Evolutionary conservation across 2,329 filamentous ascomycete genomes (phyloP).

Genomic region (Bipolaris bicolor): DNA sequence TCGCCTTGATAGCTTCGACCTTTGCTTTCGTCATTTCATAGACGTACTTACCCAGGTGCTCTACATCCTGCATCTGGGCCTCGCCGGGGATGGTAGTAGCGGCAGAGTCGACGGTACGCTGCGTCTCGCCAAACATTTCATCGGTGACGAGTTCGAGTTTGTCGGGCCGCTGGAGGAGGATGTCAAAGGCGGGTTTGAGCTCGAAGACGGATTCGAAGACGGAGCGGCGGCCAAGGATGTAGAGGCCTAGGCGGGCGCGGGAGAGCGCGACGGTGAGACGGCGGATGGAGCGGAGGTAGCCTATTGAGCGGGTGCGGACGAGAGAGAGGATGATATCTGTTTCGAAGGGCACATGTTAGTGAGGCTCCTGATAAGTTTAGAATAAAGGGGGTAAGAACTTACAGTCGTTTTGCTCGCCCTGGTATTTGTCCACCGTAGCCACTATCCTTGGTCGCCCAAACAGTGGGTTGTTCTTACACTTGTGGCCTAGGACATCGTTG

Average conservation of each 20-base stretch:
- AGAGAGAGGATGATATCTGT: constrained; percentile 91
- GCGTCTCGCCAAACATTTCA: constrained; percentile 77
- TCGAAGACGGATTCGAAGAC: constrained; percentile 91
- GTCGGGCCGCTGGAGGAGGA: constrained; percentile 77
- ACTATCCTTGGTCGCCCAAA: constrained; percentile 91
- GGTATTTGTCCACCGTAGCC: constrained; percentile 97
- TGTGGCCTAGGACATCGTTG: constrained; percentile 80
- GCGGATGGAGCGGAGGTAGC: constrained; percentile 91
- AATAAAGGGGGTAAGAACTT: constrained; percentile 53
- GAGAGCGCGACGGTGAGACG: constrained; percentile 94
- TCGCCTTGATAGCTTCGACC: constrained; percentile 62
- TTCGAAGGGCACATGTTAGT: constrained; percentile 9
- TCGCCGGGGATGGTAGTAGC: constrained; percentile 48
- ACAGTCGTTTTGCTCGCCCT: constrained; percentile 99
- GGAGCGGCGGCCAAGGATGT: constrained; percentile 84
- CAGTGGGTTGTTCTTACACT: constrained; percentile 80
- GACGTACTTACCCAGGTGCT: constrained; percentile 95
- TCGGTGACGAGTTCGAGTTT: constrained; percentile 81
- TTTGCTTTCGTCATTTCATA: constrained; percentile 90
- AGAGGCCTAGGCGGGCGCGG: constrained; percentile 87
- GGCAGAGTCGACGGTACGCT: constrained; percentile 50
- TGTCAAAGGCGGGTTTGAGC: constrained; percentile 82
- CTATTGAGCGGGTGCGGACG: constrained; percentile 84
- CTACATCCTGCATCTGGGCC: constrained; percentile 83
- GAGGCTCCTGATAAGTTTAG: not conserved